Conservation (phyloP, 495 filamentous ascomycete genomes). For the Xylaria grammica region DNA sequence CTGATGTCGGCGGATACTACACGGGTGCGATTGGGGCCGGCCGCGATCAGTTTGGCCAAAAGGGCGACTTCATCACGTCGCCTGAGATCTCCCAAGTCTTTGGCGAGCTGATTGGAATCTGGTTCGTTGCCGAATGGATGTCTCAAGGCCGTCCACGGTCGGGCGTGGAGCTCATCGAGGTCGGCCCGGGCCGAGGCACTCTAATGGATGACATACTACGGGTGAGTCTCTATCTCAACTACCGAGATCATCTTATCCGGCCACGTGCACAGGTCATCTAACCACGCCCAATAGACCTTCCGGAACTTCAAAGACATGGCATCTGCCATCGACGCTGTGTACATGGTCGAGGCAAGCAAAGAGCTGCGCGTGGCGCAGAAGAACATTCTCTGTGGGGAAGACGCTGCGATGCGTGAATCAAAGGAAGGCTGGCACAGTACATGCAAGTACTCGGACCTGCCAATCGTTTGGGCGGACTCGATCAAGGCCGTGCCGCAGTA, state of each 20-base stretch:
- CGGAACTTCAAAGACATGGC: slow-evolving; percentile 79
- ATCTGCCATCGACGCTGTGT: slow-evolving; percentile 79
- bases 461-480: slow-evolving; percentile 90
- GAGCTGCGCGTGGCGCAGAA: slow-evolving; percentile 77
- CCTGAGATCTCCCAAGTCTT: slow-evolving; percentile 98
- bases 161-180: slow-evolving; percentile 86
- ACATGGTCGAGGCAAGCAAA: slow-evolving; percentile 87
- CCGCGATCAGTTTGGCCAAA: slow-evolving; percentile 83
- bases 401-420: slow-evolving; percentile 67
- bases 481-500: slow-evolving; percentile 72
- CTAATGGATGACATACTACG: slow-evolving; percentile 96
- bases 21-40: slow-evolving; percentile 67
- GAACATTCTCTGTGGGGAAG: slow-evolving; percentile 79
- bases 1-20: slow-evolving; percentile 92
- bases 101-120: slow-evolving; percentile 90
- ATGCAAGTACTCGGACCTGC: slow-evolving; percentile 73
- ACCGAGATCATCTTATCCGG: not conserved
- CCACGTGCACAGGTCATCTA: slow-evolving; percentile 7
- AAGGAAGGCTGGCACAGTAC: slow-evolving; percentile 76
- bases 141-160: slow-evolving; percentile 73
- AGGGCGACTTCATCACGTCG: slow-evolving; percentile 95
- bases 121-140: slow-evolving; percentile 96
- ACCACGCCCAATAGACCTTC: slow-evolving; percentile 65
- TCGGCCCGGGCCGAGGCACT: slow-evolving; percentile 93
- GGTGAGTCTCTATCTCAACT: slow-evolving; percentile 55